Conservation (phyloP, 1,139 yeast species). For the Nakaseomyces sp. region DNA sequence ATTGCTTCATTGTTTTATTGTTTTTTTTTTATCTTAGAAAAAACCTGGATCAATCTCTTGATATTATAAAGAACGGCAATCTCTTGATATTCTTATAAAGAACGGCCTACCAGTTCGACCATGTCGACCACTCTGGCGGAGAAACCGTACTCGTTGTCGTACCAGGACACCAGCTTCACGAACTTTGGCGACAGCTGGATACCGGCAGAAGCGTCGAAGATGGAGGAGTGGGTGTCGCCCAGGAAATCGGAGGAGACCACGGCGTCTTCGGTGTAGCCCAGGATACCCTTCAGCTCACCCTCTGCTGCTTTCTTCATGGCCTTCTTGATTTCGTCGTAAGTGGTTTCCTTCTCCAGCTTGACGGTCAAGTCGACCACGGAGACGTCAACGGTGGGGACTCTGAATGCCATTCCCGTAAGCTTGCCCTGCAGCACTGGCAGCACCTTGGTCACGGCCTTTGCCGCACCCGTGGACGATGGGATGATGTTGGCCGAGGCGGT, state of each 20-base stretch:
- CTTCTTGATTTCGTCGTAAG: slow-evolving; percentile 69
- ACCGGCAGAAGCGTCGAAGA: slow-evolving; percentile 76
- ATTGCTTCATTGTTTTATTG: neutral
- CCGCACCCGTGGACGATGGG: slow-evolving; percentile 89
- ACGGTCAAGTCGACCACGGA: slow-evolving; percentile 70
- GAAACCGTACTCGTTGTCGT: slow-evolving; percentile 86
- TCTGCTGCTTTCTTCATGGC: slow-evolving; percentile 63
- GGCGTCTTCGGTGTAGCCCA: slow-evolving; percentile 79
- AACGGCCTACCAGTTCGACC: slow-evolving; percentile 40
- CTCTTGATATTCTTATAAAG: neutral
- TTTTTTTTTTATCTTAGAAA: too few species aligned
- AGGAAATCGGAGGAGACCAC: slow-evolving; percentile 81
- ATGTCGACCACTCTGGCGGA: slow-evolving; percentile 85
- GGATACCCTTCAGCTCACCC: slow-evolving; percentile 62
- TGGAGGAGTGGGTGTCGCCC: slow-evolving; percentile 66
- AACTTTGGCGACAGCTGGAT: slow-evolving; percentile 75
- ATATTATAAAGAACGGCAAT: too few species aligned
- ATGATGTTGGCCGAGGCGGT: slow-evolving; percentile 86
- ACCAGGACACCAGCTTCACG: slow-evolving; percentile 80
- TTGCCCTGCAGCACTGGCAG: slow-evolving; percentile 79
- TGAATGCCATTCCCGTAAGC: slow-evolving; percentile 81
- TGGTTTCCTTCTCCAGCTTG: slow-evolving; percentile 58
- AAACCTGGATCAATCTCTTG: neutral
- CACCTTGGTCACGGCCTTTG: slow-evolving; percentile 87
- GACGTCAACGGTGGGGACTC: slow-evolving; percentile 85